Evolutionary conservation across 768 basidiomycete genomes (phyloP).

Genomic region (Termitomyces sp.): DNA sequence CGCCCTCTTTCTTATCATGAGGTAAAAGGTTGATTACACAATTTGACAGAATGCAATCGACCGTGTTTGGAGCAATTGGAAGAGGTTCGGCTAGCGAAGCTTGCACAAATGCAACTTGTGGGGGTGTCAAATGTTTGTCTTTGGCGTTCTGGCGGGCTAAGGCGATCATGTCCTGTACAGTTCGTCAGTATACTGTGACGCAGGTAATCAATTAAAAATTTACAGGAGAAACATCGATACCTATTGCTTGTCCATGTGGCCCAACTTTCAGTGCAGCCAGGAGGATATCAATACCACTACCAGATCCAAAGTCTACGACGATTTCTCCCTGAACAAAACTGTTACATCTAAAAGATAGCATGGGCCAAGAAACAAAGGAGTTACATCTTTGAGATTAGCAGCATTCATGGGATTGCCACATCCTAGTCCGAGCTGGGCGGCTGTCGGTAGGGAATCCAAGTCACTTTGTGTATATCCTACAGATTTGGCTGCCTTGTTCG

Average conservation of each 20-base stretch:
- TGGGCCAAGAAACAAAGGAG: not conserved
- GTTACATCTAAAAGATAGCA: not conserved
- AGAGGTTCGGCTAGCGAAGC: slow-evolving; percentile 34
- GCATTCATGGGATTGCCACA: slow-evolving; percentile 49
- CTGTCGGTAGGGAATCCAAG: slow-evolving; percentile 34
- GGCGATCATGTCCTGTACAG: slow-evolving; percentile 42
- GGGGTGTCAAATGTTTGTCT: slow-evolving; percentile 34
- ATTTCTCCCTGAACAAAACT: slow-evolving; percentile 43
- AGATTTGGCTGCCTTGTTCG: slow-evolving; percentile 25
- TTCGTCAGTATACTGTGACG: not conserved
- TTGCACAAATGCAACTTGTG: slow-evolving; percentile 44
- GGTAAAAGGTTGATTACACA: slow-evolving; percentile 52
- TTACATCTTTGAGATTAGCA: slow-evolving; percentile 41
- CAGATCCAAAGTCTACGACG: slow-evolving; percentile 52
- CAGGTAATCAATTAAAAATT: slow-evolving; percentile 4
- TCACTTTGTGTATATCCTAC: slow-evolving; percentile 45
- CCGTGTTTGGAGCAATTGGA: slow-evolving; percentile 39
- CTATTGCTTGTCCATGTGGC: slow-evolving; percentile 42
- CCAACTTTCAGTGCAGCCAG: slow-evolving; percentile 48
- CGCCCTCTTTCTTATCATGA: slow-evolving; percentile 28
- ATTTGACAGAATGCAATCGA: slow-evolving; percentile 55
- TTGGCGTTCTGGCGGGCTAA: slow-evolving; percentile 41
- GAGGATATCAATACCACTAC: slow-evolving; percentile 52
- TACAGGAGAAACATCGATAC: slow-evolving; percentile 47
- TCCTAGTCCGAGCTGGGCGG: slow-evolving; percentile 42